These are phyloP conservation scores for Eragrostis curvula DNA, from an alignment of 176 grass and related monocot genomes.

Conservation along the genomic window DNA sequence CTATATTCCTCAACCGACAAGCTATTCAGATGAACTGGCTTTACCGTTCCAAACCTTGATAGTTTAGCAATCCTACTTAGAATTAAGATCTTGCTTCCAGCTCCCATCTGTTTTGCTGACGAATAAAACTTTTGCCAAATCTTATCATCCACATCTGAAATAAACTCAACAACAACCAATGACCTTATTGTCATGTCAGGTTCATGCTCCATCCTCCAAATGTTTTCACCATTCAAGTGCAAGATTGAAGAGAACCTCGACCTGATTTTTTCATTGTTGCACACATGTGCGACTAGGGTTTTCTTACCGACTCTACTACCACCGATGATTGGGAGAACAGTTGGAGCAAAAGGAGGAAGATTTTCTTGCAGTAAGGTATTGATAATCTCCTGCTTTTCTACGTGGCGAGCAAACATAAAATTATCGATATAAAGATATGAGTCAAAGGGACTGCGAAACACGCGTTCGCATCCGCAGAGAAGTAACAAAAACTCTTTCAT, in stretches of 20 bases:
- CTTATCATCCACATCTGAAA: conserved; percentile 15
- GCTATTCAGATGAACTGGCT: neutral
- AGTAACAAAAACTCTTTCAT: conserved; percentile 12
- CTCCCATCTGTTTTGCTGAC: neutral
- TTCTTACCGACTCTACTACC: conserved; percentile 24
- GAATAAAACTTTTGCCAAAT: conserved; percentile 24
- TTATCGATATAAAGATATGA: conserved; percentile 7
- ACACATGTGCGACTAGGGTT: neutral
- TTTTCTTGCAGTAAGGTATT: conserved; percentile 8
- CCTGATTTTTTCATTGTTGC: neutral
- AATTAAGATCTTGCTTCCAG: conserved; percentile 45
- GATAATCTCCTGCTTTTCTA: conserved; percentile 1
- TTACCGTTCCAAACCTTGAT: conserved; percentile 23
- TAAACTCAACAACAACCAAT: conserved; percentile 29
- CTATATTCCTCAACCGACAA: conserved; percentile 29
- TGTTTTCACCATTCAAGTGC: neutral
- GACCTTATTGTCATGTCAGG: neutral
- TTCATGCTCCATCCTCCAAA: neutral
- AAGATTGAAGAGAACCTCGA: neutral
- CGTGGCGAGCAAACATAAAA: conserved; percentile 14
- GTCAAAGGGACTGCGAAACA: neutral
- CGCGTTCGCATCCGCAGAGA: neutral
- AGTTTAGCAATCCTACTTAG: neutral
- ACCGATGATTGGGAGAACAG: neutral
- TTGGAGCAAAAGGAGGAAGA: neutral